phyloP scores from a whole-genome alignment of 768 basidiomycete genomes.

The Cystobasidium ongulense region DNA sequence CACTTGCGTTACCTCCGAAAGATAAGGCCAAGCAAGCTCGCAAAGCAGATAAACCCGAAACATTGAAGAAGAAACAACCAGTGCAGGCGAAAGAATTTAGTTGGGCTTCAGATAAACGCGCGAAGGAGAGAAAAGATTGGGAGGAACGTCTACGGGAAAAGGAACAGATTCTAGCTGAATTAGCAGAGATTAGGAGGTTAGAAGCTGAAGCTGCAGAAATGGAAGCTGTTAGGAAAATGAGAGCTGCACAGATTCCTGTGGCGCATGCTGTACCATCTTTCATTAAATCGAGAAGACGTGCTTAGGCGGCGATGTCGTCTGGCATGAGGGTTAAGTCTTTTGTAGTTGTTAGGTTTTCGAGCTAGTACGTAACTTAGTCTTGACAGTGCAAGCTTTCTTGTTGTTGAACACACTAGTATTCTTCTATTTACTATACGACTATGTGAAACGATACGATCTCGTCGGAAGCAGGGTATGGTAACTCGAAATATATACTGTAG shows the following conservation, averaged over 20 bases:
- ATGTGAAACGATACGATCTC: no score
- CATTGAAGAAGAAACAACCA: background rate
- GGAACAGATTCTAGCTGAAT: slow-evolving; percentile 19
- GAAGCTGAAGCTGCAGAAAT: slow-evolving; percentile 23
- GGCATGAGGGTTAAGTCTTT: background rate
- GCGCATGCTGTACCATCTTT: slow-evolving; percentile 14
- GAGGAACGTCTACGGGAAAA: slow-evolving; percentile 17
- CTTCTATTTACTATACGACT: no score
- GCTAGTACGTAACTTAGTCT: no score
- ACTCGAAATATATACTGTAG: no score
- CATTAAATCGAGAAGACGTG: background rate
- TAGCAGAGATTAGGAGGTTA: slow-evolving; percentile 9
- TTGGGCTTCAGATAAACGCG: slow-evolving; percentile 24
- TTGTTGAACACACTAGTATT: no score
- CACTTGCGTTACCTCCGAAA: background rate
- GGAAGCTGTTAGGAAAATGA: slow-evolving; percentile 15
- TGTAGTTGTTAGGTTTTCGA: background rate
- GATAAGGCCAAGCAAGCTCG: background rate
- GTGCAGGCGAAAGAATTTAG: background rate
- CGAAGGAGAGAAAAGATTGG: slow-evolving; percentile 25
- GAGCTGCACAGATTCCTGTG: background rate
- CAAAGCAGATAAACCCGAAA: background rate
- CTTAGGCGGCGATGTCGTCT: no score
- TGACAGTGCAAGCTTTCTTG: no score
- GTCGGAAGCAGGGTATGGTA: no score